These are phyloP conservation scores for Penicillium salamii DNA, from an alignment of 495 filamentous ascomycete species.

Conservation along the genomic window DNA sequence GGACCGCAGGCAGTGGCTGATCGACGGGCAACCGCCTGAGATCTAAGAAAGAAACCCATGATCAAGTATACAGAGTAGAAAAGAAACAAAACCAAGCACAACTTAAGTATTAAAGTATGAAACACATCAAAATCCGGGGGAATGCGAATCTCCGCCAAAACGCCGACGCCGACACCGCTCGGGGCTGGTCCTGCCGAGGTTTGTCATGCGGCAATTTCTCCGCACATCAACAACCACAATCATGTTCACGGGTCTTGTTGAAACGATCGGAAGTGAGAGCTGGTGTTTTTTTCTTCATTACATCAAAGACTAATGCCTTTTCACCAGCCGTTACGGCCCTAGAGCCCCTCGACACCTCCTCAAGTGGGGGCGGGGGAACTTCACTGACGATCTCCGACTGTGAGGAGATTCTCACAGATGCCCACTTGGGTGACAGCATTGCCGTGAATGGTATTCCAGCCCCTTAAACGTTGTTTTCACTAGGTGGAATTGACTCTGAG, in stretches of 20 bases:
- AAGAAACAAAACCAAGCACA: neutral
- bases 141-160: conserved; percentile 30
- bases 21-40: conserved; percentile 26
- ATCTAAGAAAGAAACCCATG: conserved; percentile 27
- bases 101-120: conserved; percentile 1
- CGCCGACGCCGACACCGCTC: conserved; percentile 35
- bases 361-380: conserved; percentile 70
- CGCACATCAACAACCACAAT: conserved; percentile 26
- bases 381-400: conserved; percentile 83
- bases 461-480: neutral
- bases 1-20: conserved; percentile 18
- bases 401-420: conserved; percentile 72
- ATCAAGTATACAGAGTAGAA: neutral
- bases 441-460: conserved; percentile 69
- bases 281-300: neutral
- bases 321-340: conserved; percentile 73
- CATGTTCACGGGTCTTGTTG: conserved; percentile 98
- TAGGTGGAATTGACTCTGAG: conserved; percentile 2
- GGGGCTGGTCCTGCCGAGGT: conserved; percentile 34
- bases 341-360: conserved; percentile 70
- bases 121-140: conserved; percentile 8
- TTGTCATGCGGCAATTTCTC: conserved; percentile 17
- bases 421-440: conserved; percentile 87
- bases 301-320: conserved; percentile 12
- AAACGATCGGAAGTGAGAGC: conserved; percentile 82